Base-by-base conservation (phyloP, 306 rosid species). In the Vigna radiata region DNA sequence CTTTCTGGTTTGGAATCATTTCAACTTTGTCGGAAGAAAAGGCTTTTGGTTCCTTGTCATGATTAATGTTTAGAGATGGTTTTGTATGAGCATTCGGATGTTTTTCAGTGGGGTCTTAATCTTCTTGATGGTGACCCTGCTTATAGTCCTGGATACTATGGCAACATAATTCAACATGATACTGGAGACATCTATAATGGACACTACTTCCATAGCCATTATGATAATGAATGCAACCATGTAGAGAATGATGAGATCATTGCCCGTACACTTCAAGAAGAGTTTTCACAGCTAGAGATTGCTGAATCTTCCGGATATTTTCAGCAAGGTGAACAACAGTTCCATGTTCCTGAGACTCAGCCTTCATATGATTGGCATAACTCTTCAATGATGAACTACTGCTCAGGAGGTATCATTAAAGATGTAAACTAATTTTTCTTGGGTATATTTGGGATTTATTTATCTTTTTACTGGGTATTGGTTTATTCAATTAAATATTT, bases 161-260 rank as follows among this genome's bases (percentile, higher is more conserved):
- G 19, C 2, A 86, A 66, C 78, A 79, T 77, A 76, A 56, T 74
- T 64, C 86, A 79, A 54, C 81, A 78, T 10, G 75, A 85, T 79
- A 65, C 82, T 39, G 68, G 84, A 67, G 84, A 81, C 48, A 48
- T 70, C 53, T 83, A 86, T 66, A 66, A 46, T 25, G 89, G 77
- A 76, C 79, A 78, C 39, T 80, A 85, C 83, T 58, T 49, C 70
- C 86, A 91, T 68, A 72, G 43, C 79, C 80, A 81, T 53, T 84
- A 90, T 82, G 88, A 82, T 80, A 62, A 75, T 8, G 91, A 87
- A 15, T 61, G 78, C 56, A 86, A 69, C 73, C 61, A 81, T 72
- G 84, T 87, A 44, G 93, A 92, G 80, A 90, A 85, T 85, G 97
- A 92, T 53, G 97, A 86, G 84, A 77, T 85, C 65, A 90, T 92